A percentile compares a stretch with the other conserved stretches of the same genome.
Evolutionary conservation across 1,139 yeast genomes (phyloP).

Genomic region (Yamadazyma triangularis): DNA sequence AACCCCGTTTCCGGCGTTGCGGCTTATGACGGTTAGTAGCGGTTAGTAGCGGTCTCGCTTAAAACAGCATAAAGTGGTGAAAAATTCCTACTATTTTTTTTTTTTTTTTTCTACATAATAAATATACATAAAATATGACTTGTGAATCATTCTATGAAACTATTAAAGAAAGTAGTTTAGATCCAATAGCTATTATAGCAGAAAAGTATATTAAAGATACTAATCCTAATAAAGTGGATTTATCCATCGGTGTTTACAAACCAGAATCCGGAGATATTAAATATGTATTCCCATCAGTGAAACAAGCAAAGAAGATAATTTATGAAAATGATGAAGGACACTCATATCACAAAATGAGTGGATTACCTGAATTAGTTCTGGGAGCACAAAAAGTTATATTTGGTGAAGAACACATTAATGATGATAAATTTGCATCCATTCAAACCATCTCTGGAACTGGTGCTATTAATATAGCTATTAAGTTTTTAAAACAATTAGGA

Average conservation of each 20-base stretch:
- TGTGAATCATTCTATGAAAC: conserved; percentile 20
- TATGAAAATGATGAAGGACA: conserved; percentile 38
- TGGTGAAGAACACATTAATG: conserved; percentile 21
- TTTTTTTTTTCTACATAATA: no score
- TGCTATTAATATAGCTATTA: conserved; percentile 35
- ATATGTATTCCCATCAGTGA: conserved; percentile 36
- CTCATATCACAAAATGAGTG: conserved; percentile 40
- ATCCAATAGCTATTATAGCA: conserved; percentile 36
- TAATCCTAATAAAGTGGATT: conserved; percentile 31
- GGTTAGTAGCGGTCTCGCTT: no score
- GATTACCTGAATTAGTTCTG: conserved; percentile 31
- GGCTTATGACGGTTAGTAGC: no score
- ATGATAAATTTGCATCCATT: conserved; percentile 29
- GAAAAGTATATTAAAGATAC: conserved; percentile 23
- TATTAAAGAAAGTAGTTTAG: conserved; percentile 25
- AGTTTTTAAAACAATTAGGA: conserved; percentile 26
- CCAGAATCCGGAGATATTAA: conserved; percentile 29
- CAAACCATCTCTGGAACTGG: conserved; percentile 47
- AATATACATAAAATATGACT: conserved; percentile 16
- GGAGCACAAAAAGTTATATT: conserved; percentile 36
- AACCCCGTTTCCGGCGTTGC: no score
- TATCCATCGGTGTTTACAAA: conserved; percentile 42
- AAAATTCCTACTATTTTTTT: no score
- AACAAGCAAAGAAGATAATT: conserved; percentile 29
- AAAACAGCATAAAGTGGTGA: no score